These are phyloP conservation scores for Eleusine indica DNA, from an alignment of 176 grass and related monocot species.

Conservation along the genomic window DNA sequence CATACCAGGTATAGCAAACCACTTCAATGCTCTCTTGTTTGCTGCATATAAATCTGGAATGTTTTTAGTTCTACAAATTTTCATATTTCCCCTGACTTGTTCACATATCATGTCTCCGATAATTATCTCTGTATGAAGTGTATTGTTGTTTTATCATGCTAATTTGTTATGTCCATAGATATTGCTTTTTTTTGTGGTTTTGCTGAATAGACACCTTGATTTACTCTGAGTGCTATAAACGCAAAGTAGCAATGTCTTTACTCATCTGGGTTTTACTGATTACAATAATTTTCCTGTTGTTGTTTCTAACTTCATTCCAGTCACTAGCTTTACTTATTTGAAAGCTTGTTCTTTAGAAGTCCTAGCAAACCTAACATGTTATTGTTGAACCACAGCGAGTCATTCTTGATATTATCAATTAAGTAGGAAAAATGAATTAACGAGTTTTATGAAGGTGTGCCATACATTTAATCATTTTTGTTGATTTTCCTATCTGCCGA, in stretches of 20 bases:
- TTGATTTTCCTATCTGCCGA: not conserved
- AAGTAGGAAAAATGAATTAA: not conserved
- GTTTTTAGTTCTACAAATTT: not conserved
- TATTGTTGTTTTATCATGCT: not conserved
- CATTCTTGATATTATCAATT: not conserved
- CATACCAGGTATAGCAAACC: slow-evolving; percentile 68
- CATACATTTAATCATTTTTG: not conserved
- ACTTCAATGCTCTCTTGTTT: not conserved
- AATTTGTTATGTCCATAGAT: not conserved
- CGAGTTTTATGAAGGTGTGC: too few species aligned
- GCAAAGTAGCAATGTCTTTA: not conserved
- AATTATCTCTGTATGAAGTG: not conserved
- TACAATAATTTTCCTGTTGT: not conserved
- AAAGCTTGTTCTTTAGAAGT: not conserved
- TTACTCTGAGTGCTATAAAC: not conserved
- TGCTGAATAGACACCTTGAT: not conserved
- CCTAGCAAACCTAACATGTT: not conserved
- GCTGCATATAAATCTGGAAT: not conserved
- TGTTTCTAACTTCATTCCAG: not conserved
- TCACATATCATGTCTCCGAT: not conserved
- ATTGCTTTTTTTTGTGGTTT: not conserved
- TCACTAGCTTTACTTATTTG: not conserved
- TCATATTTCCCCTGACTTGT: not conserved
- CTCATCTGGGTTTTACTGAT: not conserved
- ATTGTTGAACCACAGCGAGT: not conserved